Conservation (phyloP, 257 asterid species). For the Solanum chiquidenum region DNA sequence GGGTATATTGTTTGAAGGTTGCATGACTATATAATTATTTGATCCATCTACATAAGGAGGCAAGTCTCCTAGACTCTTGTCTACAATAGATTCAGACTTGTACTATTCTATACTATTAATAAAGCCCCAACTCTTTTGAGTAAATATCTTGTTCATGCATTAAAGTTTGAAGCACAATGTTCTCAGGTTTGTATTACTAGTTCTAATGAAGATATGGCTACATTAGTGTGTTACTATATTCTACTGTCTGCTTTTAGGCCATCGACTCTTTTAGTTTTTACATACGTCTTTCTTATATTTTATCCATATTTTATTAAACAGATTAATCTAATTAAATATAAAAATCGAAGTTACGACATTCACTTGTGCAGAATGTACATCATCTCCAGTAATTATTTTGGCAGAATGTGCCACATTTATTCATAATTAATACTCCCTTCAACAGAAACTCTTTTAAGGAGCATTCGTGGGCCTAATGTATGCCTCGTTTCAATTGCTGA, state of each 20-base stretch:
- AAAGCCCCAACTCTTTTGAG: not conserved
- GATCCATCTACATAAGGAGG: not conserved
- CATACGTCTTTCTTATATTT: not conserved
- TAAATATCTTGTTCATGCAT: not conserved
- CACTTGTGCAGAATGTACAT: not conserved
- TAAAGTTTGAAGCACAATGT: not conserved
- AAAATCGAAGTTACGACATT: not conserved
- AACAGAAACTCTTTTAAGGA: not conserved
- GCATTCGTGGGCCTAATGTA: not conserved
- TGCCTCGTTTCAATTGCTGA: slow-evolving; percentile 12
- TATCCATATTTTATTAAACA: not conserved
- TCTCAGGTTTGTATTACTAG: not conserved
- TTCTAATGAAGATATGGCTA: not conserved
- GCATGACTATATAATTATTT: not conserved
- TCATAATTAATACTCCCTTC: not conserved
- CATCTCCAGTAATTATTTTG: not conserved
- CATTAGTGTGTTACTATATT: not conserved
- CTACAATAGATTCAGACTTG: not conserved
- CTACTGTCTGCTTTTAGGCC: not conserved
- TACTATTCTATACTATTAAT: not conserved
- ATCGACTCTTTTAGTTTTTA: not conserved
- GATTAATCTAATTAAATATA: not conserved
- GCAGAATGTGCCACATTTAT: not conserved
- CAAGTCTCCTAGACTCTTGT: not conserved
- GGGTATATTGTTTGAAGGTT: not conserved